These are phyloP conservation scores for Aspergillus caelatus DNA, from an alignment of 2,329 filamentous ascomycete species.

Conservation along the genomic window DNA sequence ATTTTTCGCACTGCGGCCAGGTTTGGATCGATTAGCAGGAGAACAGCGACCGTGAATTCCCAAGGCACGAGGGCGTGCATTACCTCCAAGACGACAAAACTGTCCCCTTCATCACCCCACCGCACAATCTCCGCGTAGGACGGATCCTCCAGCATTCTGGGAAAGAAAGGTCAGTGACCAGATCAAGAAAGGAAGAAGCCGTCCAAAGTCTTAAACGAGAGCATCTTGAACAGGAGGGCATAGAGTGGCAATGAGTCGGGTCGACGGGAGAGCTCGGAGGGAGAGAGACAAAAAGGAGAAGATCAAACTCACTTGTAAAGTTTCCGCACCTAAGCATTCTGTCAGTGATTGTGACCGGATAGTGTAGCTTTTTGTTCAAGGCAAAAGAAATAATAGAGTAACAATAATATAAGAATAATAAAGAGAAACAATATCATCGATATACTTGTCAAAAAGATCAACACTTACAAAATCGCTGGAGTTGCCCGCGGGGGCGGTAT, in stretches of 20 bases:
- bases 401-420: neutral
- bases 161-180: slow-evolving; percentile 8
- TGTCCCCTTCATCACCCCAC: slow-evolving; percentile 94
- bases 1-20: slow-evolving; percentile 83
- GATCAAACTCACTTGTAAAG: slow-evolving; percentile 79
- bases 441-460: slow-evolving; percentile 16
- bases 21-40: slow-evolving; percentile 19
- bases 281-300: slow-evolving; percentile 13
- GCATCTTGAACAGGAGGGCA: neutral
- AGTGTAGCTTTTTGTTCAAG: neutral
- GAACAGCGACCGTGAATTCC: slow-evolving; percentile 9
- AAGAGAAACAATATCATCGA: slow-evolving; percentile 26
- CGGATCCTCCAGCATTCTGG: slow-evolving; percentile 93
- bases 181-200: neutral
- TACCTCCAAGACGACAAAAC: slow-evolving; percentile 97
- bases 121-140: slow-evolving; percentile 89
- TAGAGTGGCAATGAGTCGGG: neutral
- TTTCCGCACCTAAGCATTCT: slow-evolving; percentile 80
- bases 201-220: too few species aligned
- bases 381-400: neutral
- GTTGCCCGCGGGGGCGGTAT: slow-evolving; percentile 65
- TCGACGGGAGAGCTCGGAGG: slow-evolving; percentile 1
- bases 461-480: slow-evolving; percentile 91
- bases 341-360: neutral
- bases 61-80: slow-evolving; percentile 20